Evolutionary conservation across 1,284 basidiomycete genomes (phyloP).

Genomic region (Cryptococcus sp.): DNA sequence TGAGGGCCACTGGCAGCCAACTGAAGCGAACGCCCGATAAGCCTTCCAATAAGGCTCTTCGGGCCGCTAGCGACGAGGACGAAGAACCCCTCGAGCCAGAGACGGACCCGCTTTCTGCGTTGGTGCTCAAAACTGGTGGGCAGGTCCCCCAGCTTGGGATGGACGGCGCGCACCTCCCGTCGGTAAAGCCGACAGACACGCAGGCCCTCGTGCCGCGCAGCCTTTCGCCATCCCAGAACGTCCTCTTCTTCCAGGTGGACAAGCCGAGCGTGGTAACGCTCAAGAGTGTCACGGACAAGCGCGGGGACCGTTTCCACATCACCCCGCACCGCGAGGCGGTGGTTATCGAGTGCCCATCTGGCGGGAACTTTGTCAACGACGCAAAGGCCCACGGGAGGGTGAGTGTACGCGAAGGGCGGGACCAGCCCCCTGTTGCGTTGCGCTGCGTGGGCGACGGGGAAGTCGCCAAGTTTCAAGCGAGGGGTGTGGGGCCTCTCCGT

Average conservation of each 20-base stretch:
- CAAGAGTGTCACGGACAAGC: slow-evolving; percentile 67
- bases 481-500: slow-evolving; percentile 73
- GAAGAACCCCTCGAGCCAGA: slow-evolving; percentile 54
- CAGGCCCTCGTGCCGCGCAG: slow-evolving; percentile 39
- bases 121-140: slow-evolving; percentile 17
- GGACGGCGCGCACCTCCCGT: slow-evolving; percentile 51
- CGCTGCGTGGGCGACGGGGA: slow-evolving; percentile 71
- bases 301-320: slow-evolving; percentile 61
- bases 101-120: slow-evolving; percentile 29
- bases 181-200: slow-evolving; percentile 37
- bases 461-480: slow-evolving; percentile 63
- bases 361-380: slow-evolving; percentile 39
- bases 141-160: slow-evolving; percentile 9
- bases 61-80: slow-evolving; percentile 46
- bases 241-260: slow-evolving; percentile 67
- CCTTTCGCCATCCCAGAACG: slow-evolving; percentile 66
- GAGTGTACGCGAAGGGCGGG: slow-evolving; percentile 44
- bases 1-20: slow-evolving; percentile 23
- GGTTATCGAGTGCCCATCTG: slow-evolving; percentile 75
- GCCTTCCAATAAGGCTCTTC: slow-evolving; percentile 20
- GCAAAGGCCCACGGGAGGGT: slow-evolving; percentile 19
- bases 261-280: slow-evolving; percentile 64
- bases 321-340: slow-evolving; percentile 64
- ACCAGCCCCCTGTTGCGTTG: slow-evolving; percentile 45
- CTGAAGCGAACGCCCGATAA: slow-evolving; percentile 27